Evolutionary conservation across 176 grass and related monocot species (phyloP).

Genomic region (Dendrocalamus sinicus): DNA sequence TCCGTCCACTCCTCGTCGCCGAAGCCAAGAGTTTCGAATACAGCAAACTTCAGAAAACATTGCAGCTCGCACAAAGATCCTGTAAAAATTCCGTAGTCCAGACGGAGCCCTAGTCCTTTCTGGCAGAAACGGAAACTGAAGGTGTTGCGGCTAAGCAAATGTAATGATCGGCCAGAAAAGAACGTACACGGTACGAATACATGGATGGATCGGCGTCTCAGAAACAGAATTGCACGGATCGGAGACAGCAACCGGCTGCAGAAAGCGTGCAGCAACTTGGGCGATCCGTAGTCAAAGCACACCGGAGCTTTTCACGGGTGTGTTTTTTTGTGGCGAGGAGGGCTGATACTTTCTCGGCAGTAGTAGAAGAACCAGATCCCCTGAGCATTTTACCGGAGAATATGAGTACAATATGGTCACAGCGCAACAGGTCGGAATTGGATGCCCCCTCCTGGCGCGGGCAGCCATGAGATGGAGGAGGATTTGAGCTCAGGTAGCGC

Average conservation of each 20-base stretch:
- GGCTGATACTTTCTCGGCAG: neutral
- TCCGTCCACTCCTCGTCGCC: neutral
- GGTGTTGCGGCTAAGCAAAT: neutral
- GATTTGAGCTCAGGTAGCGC: constrained; percentile 3
- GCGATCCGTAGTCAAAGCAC: neutral
- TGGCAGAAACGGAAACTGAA: no score
- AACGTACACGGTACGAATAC: neutral
- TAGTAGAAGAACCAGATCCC: constrained; percentile 40
- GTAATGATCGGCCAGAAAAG: constrained; percentile 6
- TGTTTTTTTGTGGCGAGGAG: constrained; percentile 31
- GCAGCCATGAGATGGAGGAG: constrained; percentile 5
- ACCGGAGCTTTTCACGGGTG: neutral
- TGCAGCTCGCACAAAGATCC: neutral
- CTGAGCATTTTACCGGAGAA: neutral
- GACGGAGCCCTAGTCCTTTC: neutral
- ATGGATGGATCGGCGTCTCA: constrained; percentile 25
- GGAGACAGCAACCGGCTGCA: constrained; percentile 23
- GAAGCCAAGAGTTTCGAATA: neutral
- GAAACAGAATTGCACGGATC: constrained; percentile 22
- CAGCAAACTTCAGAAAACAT: neutral
- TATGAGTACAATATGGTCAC: neutral
- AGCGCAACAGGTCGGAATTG: constrained; percentile 40
- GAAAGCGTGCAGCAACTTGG: constrained; percentile 26
- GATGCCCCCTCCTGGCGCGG: constrained; percentile 7
- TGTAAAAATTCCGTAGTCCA: neutral